phyloP scores from a whole-genome alignment of 306 rosid species.

The Quercus mongolica region DNA sequence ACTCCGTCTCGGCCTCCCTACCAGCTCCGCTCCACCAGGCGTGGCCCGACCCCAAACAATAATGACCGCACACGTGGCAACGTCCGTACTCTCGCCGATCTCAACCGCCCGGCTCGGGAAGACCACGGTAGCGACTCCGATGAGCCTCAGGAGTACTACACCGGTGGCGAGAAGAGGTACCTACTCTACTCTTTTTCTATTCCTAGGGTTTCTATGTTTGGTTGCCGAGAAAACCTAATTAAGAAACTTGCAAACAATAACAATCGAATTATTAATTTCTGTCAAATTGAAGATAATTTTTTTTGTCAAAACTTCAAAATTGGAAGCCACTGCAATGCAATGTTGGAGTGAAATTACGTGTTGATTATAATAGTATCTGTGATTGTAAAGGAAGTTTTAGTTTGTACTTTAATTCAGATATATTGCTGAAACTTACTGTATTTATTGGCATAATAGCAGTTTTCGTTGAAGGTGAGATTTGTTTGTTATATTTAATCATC shows the following conservation, averaged over 20 bases:
- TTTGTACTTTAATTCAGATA: no score
- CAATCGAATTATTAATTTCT: not conserved
- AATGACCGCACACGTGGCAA: slow-evolving; percentile 34
- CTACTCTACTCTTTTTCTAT: not conserved
- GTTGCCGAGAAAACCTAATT: not conserved
- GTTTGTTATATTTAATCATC: not conserved
- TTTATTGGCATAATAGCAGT: not conserved
- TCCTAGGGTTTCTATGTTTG: not conserved
- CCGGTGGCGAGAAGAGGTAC: slow-evolving; percentile 94
- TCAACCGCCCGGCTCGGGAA: slow-evolving; percentile 43
- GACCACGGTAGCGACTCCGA: slow-evolving; percentile 64
- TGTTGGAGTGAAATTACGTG: no score
- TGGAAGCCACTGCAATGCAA: no score
- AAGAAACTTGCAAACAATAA: not conserved
- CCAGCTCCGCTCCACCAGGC: slow-evolving; percentile 46
- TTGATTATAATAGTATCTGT: no score
- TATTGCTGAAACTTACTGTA: not conserved
- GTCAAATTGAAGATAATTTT: no score
- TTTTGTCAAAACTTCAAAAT: no score
- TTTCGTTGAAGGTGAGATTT: not conserved
- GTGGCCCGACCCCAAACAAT: not conserved
- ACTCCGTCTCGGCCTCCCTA: slow-evolving; percentile 55
- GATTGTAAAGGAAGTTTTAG: no score
- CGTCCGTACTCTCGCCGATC: slow-evolving; percentile 61
- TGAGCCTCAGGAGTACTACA: slow-evolving; percentile 70